Evolutionary conservation across 177 flowering plant genomes (phyloP).

Genomic region (Vitis hybrid): DNA sequence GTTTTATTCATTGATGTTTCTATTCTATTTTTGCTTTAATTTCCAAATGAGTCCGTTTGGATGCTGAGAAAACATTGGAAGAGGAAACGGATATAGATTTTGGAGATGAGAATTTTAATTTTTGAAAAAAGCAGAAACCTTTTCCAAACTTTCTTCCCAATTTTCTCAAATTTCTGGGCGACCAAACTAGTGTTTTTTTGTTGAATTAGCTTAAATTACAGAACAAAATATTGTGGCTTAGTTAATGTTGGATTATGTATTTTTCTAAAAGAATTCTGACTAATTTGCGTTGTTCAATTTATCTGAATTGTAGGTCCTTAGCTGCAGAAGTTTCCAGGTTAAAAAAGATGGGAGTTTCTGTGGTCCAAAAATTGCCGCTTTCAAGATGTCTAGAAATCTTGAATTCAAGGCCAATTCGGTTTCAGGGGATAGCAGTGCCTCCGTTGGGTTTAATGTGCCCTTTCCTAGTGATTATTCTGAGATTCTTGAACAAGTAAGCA

Average conservation of each 20-base stretch:
- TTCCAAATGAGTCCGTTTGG: neutral
- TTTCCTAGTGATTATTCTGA: constrained; percentile 75
- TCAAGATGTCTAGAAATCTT: constrained; percentile 13
- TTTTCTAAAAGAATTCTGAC: neutral
- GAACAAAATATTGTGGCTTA: neutral
- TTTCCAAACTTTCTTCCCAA: neutral
- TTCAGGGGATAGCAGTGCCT: constrained; percentile 33
- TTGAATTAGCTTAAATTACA: neutral
- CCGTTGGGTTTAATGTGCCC: constrained; percentile 40
- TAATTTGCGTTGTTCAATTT: neutral
- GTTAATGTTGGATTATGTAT: neutral
- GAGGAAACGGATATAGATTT: neutral
- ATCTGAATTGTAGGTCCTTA: constrained; percentile 19
- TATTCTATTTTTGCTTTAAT: neutral
- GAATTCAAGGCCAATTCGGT: constrained; percentile 17
- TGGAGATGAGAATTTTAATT: neutral
- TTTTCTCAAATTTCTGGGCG: neutral
- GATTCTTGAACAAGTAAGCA: constrained; percentile 69
- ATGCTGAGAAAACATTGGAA: neutral
- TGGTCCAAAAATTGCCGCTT: neutral
- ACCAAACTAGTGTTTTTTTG: neutral
- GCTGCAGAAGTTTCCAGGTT: constrained; percentile 5
- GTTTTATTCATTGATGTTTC: too few species aligned
- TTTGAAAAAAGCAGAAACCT: neutral
- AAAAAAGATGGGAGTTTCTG: constrained; percentile 2